Percentiles rank a stretch among this genome's conserved stretches.
Conservation (phyloP, 495 filamentous ascomycete species). For the Penicillium bialowiezense region DNA sequence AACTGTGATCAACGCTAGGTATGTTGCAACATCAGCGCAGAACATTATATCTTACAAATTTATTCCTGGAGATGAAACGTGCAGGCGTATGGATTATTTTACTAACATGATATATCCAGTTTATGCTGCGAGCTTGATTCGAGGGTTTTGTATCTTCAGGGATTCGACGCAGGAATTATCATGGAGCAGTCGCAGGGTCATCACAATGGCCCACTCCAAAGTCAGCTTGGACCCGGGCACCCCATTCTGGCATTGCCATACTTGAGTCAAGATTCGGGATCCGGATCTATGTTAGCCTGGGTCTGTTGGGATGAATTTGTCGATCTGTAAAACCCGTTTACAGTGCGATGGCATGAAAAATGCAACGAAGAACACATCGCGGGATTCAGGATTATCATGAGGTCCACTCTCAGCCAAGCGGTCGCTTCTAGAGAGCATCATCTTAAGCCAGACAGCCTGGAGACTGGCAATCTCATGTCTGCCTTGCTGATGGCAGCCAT, state of each 20-base stretch:
- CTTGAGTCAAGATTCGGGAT: conserved; percentile 8
- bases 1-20: neutral
- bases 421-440: neutral
- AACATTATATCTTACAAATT: too few relatives aligned
- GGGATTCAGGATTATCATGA: conserved; percentile 23
- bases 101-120: neutral
- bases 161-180: conserved; percentile 1
- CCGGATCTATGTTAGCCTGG: conserved; percentile 28
- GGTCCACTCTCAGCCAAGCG: neutral
- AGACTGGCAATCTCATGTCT: neutral
- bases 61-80: too few relatives aligned
- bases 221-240: neutral
- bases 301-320: conserved; percentile 31
- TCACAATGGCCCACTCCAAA: neutral
- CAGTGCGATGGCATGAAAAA: conserved; percentile 26
- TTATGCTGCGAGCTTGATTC: neutral
- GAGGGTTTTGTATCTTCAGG: neutral
- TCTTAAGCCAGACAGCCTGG: neutral
- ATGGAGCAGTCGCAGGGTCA: neutral
- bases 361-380: conserved; percentile 27
- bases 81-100: too few relatives aligned
- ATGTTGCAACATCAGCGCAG: too few relatives aligned
- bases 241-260: neutral
- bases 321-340: conserved; percentile 23
- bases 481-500: conserved; percentile 18